These are phyloP conservation scores for Conringia planisiliqua DNA, from an alignment of 345 rosid species.

Conservation along the genomic window DNA sequence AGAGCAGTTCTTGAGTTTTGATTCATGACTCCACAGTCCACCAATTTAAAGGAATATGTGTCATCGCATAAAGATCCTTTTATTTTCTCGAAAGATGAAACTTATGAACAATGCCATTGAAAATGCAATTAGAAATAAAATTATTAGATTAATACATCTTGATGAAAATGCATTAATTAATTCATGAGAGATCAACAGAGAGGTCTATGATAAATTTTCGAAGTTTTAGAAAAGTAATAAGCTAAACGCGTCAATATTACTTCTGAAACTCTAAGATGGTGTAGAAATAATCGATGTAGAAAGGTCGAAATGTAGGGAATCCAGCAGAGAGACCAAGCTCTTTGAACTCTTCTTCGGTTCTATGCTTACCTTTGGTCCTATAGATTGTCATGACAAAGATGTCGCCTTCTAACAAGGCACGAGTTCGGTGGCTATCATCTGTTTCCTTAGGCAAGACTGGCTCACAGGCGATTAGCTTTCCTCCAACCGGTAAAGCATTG, in stretches of 20 bases:
- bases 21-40: too few species aligned
- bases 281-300: constrained; percentile 59
- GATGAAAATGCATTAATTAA: background rate
- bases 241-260: constrained; percentile 23
- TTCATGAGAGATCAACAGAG: background rate
- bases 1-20: too few species aligned
- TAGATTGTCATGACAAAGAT: constrained; percentile 81
- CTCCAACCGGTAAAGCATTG: constrained; percentile 70
- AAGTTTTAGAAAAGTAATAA: background rate
- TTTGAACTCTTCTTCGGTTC: constrained; percentile 67
- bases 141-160: background rate
- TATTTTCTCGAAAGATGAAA: background rate
- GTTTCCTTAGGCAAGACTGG: constrained; percentile 68
- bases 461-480: constrained; percentile 81
- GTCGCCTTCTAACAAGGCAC: constrained; percentile 78
- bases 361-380: constrained; percentile 73
- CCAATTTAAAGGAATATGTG: too few species aligned
- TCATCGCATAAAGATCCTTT: background rate
- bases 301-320: constrained; percentile 50
- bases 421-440: constrained; percentile 66
- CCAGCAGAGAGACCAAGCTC: constrained; percentile 64
- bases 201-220: background rate
- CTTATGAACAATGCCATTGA: background rate
- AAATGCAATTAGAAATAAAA: background rate
- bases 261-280: constrained; percentile 77